phyloP scores from a whole-genome alignment of 2,329 filamentous ascomycete genomes.

The Davidsoniella virescens region DNA sequence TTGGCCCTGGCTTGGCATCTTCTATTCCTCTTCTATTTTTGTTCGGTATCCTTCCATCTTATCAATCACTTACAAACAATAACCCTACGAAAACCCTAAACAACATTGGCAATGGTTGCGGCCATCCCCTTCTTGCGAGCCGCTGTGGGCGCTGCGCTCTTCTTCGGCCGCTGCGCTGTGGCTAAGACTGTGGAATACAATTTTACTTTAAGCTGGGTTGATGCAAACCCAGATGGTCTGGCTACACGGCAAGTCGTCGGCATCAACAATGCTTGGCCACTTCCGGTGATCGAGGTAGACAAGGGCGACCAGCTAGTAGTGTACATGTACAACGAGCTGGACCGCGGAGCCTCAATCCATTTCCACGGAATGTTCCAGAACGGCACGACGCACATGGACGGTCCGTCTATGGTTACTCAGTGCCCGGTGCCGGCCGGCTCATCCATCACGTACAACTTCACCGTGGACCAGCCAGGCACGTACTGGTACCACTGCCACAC shows the following conservation, averaged over 20 bases:
- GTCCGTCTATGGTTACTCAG: conserved; percentile 38
- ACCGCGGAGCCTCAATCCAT: conserved; percentile 35
- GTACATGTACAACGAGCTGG: conserved; percentile 32
- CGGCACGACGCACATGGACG: conserved; percentile 43
- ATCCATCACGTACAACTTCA: conserved; percentile 41
- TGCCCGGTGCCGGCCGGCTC: conserved; percentile 36
- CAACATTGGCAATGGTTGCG: conserved; percentile 3
- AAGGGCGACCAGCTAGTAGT: conserved; percentile 36
- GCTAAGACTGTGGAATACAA: conserved; percentile 33
- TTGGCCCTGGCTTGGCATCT: conserved; percentile 6
- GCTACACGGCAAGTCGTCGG: conserved; percentile 41
- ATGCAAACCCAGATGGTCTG: conserved; percentile 42
- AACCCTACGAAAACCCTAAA: background rate
- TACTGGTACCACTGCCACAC: conserved; percentile 48
- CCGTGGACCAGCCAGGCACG: conserved; percentile 38
- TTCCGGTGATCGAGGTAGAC: conserved; percentile 39
- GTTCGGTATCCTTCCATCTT: background rate
- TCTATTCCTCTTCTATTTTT: background rate
- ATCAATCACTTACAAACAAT: background rate
- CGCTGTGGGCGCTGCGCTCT: conserved; percentile 17
- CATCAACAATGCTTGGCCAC: conserved; percentile 50
- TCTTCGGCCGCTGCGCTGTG: background rate
- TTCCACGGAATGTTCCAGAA: conserved; percentile 49
- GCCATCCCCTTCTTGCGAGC: background rate
- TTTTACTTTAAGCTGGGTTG: conserved; percentile 47